Evolutionary conservation across 2,329 filamentous ascomycete species (phyloP), one percentile per base, ranked within the genome.

Genomic region (Fusarium drepaniforme): DNA sequence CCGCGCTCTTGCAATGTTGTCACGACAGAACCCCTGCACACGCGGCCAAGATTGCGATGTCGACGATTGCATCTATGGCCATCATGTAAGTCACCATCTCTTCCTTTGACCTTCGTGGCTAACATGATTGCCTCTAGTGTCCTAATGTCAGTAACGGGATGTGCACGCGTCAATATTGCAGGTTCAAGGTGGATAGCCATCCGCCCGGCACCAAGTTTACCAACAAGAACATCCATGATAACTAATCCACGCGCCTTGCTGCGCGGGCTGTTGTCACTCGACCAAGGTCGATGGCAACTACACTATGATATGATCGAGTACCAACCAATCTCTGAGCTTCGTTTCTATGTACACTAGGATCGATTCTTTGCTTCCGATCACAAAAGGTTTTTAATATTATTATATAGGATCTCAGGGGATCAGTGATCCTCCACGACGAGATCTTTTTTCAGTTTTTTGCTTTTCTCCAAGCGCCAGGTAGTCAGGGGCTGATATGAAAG

Each of bases 61-160:
- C 5, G 85, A 87, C 2, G 87, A 88, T 71, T 92, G 90, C 78
- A 91, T 92, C 68, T 92, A 92, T 75, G 90, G 90, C 4, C 90
- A 92, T 78, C 87, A 92, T 76, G 89, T 90, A 78, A 83, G 88
- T 85, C 28, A 56, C 51, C 16, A 8, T 35, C 21, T 51, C 4
- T 25, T 33, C 12, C 33, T 8, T 35, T 23, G 21, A 5, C 7
- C 25, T 53, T n/a, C 18, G 67, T 59, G 49, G 28, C 73, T 80
- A 49, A 70, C 35, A 28, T 35, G 11, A 12, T 35, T 37, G 9
- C 30, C 18, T 30, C 13, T 66, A 90, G 88, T 90, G 89, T 74
- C 88, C 89, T 0, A 90, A 85, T 70, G 84, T 88, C n/a, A 80
- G 79, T 13, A 85, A 89, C 44, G 87, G 86, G 5, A 76, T 84